phyloP scores from a whole-genome alignment of 1,284 basidiomycete species.

The Cutaneotrichosporon mucoides region DNA sequence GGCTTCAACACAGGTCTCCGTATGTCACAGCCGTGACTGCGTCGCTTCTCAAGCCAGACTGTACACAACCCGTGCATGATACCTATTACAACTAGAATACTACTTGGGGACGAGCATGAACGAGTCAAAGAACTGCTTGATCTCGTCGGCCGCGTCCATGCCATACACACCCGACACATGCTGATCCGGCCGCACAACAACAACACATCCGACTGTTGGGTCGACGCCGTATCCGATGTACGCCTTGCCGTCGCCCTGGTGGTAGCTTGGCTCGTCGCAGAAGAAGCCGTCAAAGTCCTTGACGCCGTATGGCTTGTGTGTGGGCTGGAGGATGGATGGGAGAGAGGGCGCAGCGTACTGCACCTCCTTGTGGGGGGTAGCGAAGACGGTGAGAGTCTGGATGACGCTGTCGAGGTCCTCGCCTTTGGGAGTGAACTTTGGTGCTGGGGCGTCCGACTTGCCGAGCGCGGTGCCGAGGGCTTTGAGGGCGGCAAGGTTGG shows the following conservation, averaged over 20 bases:
- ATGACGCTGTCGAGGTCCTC: constrained; percentile 23
- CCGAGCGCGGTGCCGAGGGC: constrained; percentile 44
- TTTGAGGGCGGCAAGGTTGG: constrained; percentile 51
- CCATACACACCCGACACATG: constrained; percentile 27
- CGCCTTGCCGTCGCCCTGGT: constrained; percentile 42
- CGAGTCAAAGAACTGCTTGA: constrained; percentile 10
- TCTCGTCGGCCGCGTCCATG: constrained; percentile 6
- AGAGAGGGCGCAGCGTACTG: constrained; percentile 11
- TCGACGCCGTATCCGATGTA: constrained; percentile 45
- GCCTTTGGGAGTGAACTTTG: constrained; percentile 44
- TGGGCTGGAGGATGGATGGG: constrained; percentile 18
- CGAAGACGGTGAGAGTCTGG: constrained; percentile 22
- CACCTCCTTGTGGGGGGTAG: constrained; percentile 16
- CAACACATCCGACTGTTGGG: constrained; percentile 36
- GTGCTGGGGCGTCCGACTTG: constrained; percentile 24
- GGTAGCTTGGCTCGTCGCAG: constrained; percentile 36
- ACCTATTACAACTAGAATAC: neutral
- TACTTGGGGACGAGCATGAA: constrained; percentile 15
- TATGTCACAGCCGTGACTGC: too few relatives aligned
- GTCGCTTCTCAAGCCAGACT: too few relatives aligned
- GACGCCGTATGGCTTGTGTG: constrained; percentile 15
- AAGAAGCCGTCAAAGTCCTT: constrained; percentile 27
- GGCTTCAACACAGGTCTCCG: too few relatives aligned
- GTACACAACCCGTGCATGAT: neutral
- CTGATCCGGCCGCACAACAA: constrained; percentile 46